Percentiles rank a stretch among this genome's conserved stretches.
Conservation (phyloP, 2,329 filamentous ascomycete species). For the Sporothrix curviconia region DNA sequence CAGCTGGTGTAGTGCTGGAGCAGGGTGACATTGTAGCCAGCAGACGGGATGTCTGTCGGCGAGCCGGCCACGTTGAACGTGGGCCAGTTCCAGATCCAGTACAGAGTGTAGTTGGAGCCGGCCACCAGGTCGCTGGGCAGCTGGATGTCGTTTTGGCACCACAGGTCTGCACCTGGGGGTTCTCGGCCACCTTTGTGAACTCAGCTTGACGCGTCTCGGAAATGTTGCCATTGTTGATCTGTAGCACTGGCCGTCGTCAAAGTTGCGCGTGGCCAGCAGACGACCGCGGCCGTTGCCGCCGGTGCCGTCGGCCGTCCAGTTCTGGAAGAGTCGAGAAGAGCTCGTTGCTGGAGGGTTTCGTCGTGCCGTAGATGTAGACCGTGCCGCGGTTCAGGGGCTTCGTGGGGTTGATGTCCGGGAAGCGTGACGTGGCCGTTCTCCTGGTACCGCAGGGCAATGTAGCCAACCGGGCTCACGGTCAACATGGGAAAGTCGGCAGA, state of each 20-base stretch:
- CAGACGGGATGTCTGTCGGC: conserved; percentile 27
- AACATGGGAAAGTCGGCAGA: conserved; percentile 57
- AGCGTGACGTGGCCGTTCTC: conserved; percentile 72
- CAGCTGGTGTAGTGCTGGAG: conserved; percentile 34
- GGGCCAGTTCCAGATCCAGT: conserved; percentile 97
- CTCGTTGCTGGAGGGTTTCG: conserved; percentile 46
- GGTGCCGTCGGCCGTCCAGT: conserved; percentile 73
- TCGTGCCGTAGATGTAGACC: conserved; percentile 69
- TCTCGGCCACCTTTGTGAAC: conserved; percentile 44
- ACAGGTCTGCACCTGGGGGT: conserved; percentile 52
- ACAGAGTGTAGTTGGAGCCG: conserved; percentile 67
- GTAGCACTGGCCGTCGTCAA: conserved; percentile 86
- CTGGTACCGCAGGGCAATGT: conserved; percentile 59
- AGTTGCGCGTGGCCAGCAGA: conserved; percentile 71
- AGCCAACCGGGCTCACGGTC: conserved; percentile 51
- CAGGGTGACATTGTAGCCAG: conserved; percentile 26
- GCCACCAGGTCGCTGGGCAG: conserved; percentile 60
- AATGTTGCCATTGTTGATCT: conserved; percentile 58
- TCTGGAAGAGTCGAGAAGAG: conserved; percentile 58
- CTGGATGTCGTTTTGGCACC: conserved; percentile 75
- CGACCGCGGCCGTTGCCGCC: conserved; percentile 73
- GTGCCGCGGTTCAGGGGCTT: conserved; percentile 63
- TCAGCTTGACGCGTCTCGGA: conserved; percentile 51
- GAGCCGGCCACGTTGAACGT: conserved; percentile 40
- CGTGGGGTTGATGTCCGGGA: conserved; percentile 45